Evolutionary conservation across 2,329 filamentous ascomycete genomes (phyloP).

Genomic region (Ophiostoma populinum): DNA sequence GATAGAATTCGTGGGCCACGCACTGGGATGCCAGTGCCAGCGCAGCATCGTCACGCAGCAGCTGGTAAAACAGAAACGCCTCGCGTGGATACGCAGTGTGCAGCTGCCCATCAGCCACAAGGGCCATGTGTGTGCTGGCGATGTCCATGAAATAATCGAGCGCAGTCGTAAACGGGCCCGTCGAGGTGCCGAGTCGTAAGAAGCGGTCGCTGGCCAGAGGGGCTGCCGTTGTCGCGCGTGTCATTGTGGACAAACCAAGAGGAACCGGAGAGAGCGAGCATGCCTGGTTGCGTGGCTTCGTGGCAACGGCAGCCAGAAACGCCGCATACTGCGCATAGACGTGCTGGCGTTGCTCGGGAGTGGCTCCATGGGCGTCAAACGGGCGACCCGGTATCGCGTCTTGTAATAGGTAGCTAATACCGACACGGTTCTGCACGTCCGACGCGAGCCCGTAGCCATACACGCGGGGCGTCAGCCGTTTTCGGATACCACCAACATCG

Average conservation of each 20-base stretch:
- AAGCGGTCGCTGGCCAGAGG: neutral
- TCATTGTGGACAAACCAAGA: neutral
- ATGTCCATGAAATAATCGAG: neutral
- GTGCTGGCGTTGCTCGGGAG: neutral
- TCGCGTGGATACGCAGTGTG: neutral
- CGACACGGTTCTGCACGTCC: slow-evolving; percentile 1
- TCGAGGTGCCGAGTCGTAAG: neutral
- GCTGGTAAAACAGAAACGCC: slow-evolving; percentile 2
- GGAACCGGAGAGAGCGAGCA: neutral
- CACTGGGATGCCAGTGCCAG: neutral
- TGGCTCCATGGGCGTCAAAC: neutral
- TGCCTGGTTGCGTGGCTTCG: neutral
- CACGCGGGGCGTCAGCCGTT: neutral
- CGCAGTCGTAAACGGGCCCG: neutral
- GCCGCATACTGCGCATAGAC: slow-evolving; percentile 6
- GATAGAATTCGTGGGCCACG: neutral
- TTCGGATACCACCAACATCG: neutral
- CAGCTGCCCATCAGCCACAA: neutral
- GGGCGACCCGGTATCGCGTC: slow-evolving; percentile 5
- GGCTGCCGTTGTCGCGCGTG: neutral
- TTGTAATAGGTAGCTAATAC: slow-evolving; percentile 4
- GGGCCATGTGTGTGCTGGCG: neutral
- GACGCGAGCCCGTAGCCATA: neutral
- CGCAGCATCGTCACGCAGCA: neutral
- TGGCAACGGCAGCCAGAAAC: neutral